Percentiles rank a stretch among this genome's conserved stretches.
These are phyloP conservation scores for Zygosaccharomyces rouxii DNA, from an alignment of 805 yeast species.

Conservation along the genomic window DNA sequence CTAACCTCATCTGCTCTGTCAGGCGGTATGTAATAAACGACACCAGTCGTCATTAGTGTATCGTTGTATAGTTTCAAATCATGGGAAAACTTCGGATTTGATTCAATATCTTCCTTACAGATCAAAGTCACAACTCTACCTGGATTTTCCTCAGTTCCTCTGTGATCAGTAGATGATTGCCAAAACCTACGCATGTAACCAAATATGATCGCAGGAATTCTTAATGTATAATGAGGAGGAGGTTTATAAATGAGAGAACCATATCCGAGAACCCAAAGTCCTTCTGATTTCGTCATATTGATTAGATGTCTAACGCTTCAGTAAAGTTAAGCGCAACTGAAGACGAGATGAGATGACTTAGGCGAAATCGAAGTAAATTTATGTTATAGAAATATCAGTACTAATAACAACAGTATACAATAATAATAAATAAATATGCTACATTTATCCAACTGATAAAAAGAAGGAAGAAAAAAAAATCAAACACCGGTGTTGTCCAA, in stretches of 20 bases:
- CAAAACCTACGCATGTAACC: slow-evolving; percentile 84
- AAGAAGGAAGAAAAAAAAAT: slow-evolving; percentile 8
- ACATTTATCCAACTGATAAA: slow-evolving; percentile 1
- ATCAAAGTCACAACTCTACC: slow-evolving; percentile 87
- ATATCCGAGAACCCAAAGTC: slow-evolving; percentile 80
- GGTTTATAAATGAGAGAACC: slow-evolving; percentile 89
- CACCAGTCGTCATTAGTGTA: slow-evolving; percentile 64
- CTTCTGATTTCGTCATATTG: slow-evolving; percentile 16
- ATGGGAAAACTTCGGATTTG: slow-evolving; percentile 38
- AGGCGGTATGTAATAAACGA: slow-evolving; percentile 75
- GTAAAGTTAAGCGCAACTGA: neutral
- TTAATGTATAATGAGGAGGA: slow-evolving; percentile 62
- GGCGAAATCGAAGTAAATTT: neutral
- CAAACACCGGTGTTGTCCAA: slow-evolving; percentile 61
- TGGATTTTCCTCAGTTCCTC: slow-evolving; percentile 83
- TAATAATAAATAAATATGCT: slow-evolving; percentile 2
- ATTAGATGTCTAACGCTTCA: neutral
- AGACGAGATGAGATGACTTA: too few species aligned
- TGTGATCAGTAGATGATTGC: slow-evolving; percentile 86
- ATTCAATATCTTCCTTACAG: slow-evolving; percentile 50
- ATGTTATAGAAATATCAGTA: neutral
- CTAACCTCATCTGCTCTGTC: slow-evolving; percentile 56
- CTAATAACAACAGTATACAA: neutral
- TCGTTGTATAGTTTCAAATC: slow-evolving; percentile 38
- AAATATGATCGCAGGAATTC: slow-evolving; percentile 65